These are phyloP conservation scores for Cocos nucifera DNA, from an alignment of 176 grass and related monocot species.

Conservation along the genomic window DNA sequence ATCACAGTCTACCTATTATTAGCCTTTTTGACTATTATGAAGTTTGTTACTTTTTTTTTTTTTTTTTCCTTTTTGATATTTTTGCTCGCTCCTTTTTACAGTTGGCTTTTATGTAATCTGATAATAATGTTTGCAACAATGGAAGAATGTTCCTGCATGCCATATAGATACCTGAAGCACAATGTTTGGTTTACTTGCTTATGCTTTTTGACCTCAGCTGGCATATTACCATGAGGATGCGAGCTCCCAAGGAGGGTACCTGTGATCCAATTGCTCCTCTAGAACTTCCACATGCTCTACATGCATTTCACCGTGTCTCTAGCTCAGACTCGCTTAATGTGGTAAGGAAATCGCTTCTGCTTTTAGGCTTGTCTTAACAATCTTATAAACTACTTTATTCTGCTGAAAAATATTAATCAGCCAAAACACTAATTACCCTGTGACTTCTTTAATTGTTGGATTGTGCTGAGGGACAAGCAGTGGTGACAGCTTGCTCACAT, in stretches of 20 bases:
- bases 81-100: too few relatives aligned
- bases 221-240: constrained; percentile 95
- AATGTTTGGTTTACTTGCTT: background rate
- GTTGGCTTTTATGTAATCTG: background rate
- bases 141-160: background rate
- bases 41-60: too few relatives aligned
- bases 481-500: too few relatives aligned
- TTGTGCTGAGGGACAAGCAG: too few relatives aligned
- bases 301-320: constrained; percentile 80
- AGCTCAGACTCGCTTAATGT: constrained; percentile 58
- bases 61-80: too few relatives aligned
- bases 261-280: constrained; percentile 85
- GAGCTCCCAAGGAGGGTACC: constrained; percentile 47
- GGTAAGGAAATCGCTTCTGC: constrained; percentile 36
- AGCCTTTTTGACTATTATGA: too few relatives aligned
- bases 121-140: background rate
- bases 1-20: too few relatives aligned
- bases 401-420: too few relatives aligned
- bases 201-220: constrained; percentile 43
- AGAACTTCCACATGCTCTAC: constrained; percentile 82
- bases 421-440: too few relatives aligned
- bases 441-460: too few relatives aligned
- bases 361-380: too few relatives aligned
- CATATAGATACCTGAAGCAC: background rate
- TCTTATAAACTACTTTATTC: too few relatives aligned